Evolutionary conservation across 2,329 filamentous ascomycete genomes (phyloP).

Genomic region (Allantophomopsis cytisporea): DNA sequence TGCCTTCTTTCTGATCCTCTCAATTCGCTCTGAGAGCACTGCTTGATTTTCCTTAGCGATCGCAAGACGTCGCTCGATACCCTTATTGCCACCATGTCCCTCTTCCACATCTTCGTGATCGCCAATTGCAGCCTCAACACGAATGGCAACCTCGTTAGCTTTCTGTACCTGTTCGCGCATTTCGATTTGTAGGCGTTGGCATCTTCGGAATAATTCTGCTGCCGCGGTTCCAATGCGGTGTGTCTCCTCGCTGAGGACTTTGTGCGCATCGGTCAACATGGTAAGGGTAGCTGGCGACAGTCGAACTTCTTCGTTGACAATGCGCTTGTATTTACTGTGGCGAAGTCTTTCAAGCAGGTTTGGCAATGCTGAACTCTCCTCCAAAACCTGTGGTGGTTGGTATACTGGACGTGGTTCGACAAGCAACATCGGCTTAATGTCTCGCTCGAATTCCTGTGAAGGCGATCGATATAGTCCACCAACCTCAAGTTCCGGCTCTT

Average conservation of each 20-base stretch:
- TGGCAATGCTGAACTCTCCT: slow-evolving; percentile 40
- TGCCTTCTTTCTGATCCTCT: slow-evolving; percentile 38
- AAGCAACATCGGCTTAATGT: slow-evolving; percentile 34
- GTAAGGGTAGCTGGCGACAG: slow-evolving; percentile 59
- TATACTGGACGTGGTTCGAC: slow-evolving; percentile 54
- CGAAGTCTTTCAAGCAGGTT: slow-evolving; percentile 39
- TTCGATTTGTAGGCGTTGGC: slow-evolving; percentile 53
- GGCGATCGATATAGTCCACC: slow-evolving; percentile 29
- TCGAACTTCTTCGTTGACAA: slow-evolving; percentile 53
- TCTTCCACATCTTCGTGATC: slow-evolving; percentile 37
- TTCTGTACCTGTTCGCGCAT: slow-evolving; percentile 53
- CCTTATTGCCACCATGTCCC: slow-evolving; percentile 31
- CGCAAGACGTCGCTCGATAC: slow-evolving; percentile 44
- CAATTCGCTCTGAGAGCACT: slow-evolving; percentile 42
- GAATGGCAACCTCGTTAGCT: slow-evolving; percentile 48
- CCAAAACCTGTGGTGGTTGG: slow-evolving; percentile 47
- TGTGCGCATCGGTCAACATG: slow-evolving; percentile 60
- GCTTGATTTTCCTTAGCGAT: slow-evolving; percentile 40
- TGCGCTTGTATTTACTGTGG: slow-evolving; percentile 44
- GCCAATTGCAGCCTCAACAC: slow-evolving; percentile 53
- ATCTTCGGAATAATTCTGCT: slow-evolving; percentile 59
- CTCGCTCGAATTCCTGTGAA: slow-evolving; percentile 25
- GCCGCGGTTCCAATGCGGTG: slow-evolving; percentile 54
- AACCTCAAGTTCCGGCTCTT: slow-evolving; percentile 37
- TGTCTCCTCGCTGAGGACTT: slow-evolving; percentile 56